Percentiles rank a stretch among this genome's conserved stretches.
These are phyloP conservation scores for Fusarium dlaminii DNA, from an alignment of 2,329 filamentous ascomycete species.

Conservation along the genomic window DNA sequence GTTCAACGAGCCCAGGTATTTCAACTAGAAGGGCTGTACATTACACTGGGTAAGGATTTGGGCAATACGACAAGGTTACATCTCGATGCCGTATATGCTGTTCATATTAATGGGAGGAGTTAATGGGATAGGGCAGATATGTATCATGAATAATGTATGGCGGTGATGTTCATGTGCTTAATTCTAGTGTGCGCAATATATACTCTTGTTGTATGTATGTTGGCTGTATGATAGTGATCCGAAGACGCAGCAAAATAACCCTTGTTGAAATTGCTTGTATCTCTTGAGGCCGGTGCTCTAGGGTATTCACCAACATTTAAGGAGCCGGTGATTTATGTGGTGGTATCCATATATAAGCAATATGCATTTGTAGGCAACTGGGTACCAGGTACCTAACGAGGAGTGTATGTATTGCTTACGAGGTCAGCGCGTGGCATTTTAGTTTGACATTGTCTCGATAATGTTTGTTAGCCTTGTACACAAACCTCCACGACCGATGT, in stretches of 20 bases:
- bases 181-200: constrained; percentile 25
- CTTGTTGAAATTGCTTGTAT: not conserved
- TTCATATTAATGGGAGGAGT: constrained; percentile 7
- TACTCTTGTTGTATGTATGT: not conserved
- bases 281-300: not conserved
- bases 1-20: constrained; percentile 90
- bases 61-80: constrained; percentile 7
- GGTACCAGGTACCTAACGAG: not conserved
- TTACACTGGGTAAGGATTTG: not conserved
- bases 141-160: constrained; percentile 33
- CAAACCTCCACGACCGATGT: not conserved
- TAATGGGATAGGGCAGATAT: constrained; percentile 14
- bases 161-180: constrained; percentile 22
- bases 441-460: not conserved
- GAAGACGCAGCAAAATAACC: not conserved
- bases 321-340: not conserved
- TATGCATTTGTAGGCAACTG: not conserved
- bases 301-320: not conserved
- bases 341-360: not conserved
- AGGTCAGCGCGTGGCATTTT: not conserved
- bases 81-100: not conserved
- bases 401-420: not conserved
- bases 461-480: not conserved
- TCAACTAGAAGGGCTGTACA: constrained; percentile 36
- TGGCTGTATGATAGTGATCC: not conserved